Evolutionary conservation across 2,329 filamentous ascomycete genomes (phyloP).

Genomic region (Cladosporium phlei): DNA sequence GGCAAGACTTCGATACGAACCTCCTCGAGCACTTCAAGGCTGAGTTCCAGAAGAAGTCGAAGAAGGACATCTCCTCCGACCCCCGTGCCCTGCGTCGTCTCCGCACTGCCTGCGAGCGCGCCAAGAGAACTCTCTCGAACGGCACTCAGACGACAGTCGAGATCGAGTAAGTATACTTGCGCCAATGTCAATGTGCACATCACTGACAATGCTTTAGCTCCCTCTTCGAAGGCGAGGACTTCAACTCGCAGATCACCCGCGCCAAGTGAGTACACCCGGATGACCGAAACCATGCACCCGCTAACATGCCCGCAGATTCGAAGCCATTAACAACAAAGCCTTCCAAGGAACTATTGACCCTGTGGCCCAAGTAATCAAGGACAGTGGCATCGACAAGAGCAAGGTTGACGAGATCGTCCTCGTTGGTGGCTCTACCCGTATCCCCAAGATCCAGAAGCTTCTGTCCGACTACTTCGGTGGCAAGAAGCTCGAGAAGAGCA

Average conservation of each 20-base stretch:
- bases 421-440: conserved; percentile 98
- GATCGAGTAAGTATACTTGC: too few species aligned
- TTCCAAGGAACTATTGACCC: conserved; percentile 92
- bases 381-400: conserved; percentile 80
- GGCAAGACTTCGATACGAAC: conserved; percentile 96
- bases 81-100: conserved; percentile 91
- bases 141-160: conserved; percentile 96
- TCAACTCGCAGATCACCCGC: conserved; percentile 95
- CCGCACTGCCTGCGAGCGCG: conserved; percentile 96
- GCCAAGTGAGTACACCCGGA: too few species aligned
- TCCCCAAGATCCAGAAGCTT: conserved; percentile 95
- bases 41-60: too few species aligned
- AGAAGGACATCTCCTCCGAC: conserved; percentile 69
- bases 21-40: conserved; percentile 95
- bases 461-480: conserved; percentile 98
- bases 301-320: too few species aligned
- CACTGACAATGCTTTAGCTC: too few species aligned
- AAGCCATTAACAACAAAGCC: conserved; percentile 94
- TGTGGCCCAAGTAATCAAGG: conserved; percentile 94
- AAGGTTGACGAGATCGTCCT: conserved; percentile 97
- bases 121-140: conserved; percentile 97
- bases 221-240: conserved; percentile 96
- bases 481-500: conserved; percentile 99
- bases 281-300: too few species aligned
- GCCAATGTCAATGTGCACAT: too few species aligned